These are phyloP conservation scores for Globisporangium irregulare DNA, from an alignment of 352 stramenopile species.

Conservation along the genomic window DNA sequence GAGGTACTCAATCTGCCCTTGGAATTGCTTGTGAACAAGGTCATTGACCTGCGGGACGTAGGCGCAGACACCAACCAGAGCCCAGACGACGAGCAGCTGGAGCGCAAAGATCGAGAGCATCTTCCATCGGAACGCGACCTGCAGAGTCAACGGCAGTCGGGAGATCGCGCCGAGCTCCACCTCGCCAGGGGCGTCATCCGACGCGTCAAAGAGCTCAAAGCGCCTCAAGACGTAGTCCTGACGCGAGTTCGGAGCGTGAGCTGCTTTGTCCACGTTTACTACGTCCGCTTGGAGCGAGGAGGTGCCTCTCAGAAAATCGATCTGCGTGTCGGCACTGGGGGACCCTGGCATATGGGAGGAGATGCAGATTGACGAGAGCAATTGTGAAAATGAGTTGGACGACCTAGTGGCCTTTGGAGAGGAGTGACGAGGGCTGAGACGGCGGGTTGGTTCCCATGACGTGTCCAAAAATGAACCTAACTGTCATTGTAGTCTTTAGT, in stretches of 20 bases:
- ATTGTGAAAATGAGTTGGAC: background rate
- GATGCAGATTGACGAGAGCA: background rate
- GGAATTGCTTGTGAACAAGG: background rate
- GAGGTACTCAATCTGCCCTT: background rate
- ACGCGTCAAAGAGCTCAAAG: background rate
- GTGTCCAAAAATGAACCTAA: too few species aligned
- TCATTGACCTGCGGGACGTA: constrained; percentile 3
- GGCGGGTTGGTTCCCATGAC: too few species aligned
- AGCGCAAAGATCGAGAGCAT: constrained; percentile 12
- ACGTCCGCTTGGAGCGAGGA: background rate
- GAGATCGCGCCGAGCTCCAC: background rate
- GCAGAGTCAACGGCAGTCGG: background rate
- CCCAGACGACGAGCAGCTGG: constrained; percentile 1
- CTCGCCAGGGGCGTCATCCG: background rate
- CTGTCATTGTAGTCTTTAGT: too few species aligned
- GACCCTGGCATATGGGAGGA: background rate
- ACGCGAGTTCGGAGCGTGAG: background rate
- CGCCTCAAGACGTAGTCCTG: background rate
- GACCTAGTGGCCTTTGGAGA: too few species aligned
- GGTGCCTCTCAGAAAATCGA: constrained; percentile 1
- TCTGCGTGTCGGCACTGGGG: background rate
- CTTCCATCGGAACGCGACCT: constrained; percentile 5
- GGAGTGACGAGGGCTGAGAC: too few species aligned
- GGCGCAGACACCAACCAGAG: background rate
- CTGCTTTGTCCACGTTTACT: background rate